Evolutionary conservation across 2,329 filamentous ascomycete genomes (phyloP).

Genomic region (Aspergillus sp.): DNA sequence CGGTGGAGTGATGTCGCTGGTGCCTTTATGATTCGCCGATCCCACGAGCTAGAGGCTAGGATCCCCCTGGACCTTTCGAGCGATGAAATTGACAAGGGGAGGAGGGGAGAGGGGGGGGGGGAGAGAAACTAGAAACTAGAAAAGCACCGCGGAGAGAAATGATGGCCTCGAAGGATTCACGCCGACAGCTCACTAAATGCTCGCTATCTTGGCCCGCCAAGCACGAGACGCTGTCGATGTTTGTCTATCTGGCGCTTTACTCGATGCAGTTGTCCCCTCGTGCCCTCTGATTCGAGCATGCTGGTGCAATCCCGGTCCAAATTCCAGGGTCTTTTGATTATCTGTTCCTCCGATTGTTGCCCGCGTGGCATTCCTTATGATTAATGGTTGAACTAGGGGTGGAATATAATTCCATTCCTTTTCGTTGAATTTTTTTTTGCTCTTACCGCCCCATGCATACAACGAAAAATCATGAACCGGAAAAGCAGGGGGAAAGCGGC

Average conservation of each 20-base stretch:
- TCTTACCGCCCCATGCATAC: not conserved
- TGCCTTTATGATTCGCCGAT: slow-evolving; percentile 3
- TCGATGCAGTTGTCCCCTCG: slow-evolving; percentile 9
- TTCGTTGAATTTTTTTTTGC: not conserved
- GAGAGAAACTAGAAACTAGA: no score
- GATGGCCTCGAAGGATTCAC: slow-evolving; percentile 12
- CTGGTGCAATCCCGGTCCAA: not conserved
- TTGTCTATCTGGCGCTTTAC: slow-evolving; percentile 4
- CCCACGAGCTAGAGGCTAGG: slow-evolving; percentile 7
- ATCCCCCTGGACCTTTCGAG: slow-evolving; percentile 6
- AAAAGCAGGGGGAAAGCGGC: not conserved
- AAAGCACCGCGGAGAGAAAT: not conserved
- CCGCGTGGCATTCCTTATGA: not conserved
- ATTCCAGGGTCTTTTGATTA: not conserved
- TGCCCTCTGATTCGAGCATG: slow-evolving; percentile 9
- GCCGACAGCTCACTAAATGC: slow-evolving; percentile 11
- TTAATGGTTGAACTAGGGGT: not conserved
- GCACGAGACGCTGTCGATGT: not conserved
- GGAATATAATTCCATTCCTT: not conserved
- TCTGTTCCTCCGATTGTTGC: not conserved
- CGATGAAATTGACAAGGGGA: slow-evolving; percentile 3
- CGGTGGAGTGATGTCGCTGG: not conserved
- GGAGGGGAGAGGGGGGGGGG: not conserved
- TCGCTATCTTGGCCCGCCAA: slow-evolving; percentile 10
- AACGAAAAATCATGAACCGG: not conserved